These are phyloP conservation scores for Osmanthus fragrans DNA, from an alignment of 257 asterid genomes.

Conservation along the genomic window DNA sequence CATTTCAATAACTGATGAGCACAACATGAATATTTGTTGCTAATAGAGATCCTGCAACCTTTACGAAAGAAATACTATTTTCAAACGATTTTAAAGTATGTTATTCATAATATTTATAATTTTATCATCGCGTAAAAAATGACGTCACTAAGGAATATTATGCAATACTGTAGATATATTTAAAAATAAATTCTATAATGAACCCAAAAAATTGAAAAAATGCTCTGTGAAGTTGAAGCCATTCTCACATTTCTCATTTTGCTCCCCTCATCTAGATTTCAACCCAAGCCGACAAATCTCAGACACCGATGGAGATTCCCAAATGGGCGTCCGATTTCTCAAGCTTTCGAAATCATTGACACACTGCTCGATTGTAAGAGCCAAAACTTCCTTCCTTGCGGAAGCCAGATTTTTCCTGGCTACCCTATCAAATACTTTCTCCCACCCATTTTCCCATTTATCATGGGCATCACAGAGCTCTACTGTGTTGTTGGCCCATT, in stretches of 20 bases:
- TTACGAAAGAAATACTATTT: background rate
- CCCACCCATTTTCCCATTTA: constrained; percentile 84
- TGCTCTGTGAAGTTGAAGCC: background rate
- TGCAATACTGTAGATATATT: background rate
- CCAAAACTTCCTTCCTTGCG: constrained; percentile 44
- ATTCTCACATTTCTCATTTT: background rate
- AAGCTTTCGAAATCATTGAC: constrained; percentile 53
- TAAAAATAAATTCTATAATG: background rate
- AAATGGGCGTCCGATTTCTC: constrained; percentile 49
- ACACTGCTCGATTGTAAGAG: constrained; percentile 51
- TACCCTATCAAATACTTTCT: constrained; percentile 46
- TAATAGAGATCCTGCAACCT: background rate
- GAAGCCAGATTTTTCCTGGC: constrained; percentile 54
- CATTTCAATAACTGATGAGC: background rate
- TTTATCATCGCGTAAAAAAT: background rate
- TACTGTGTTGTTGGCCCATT: constrained; percentile 59
- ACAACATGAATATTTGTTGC: background rate
- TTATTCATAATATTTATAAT: no score
- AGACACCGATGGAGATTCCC: constrained; percentile 62
- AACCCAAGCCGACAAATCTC: constrained; percentile 64
- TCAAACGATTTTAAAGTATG: background rate
- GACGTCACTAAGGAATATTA: background rate
- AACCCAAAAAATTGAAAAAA: background rate
- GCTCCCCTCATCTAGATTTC: constrained; percentile 26
- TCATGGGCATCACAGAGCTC: constrained; percentile 77